Base-by-base conservation (phyloP, 78 protist genomes). In the Anaeramoeba ignava region DNA sequence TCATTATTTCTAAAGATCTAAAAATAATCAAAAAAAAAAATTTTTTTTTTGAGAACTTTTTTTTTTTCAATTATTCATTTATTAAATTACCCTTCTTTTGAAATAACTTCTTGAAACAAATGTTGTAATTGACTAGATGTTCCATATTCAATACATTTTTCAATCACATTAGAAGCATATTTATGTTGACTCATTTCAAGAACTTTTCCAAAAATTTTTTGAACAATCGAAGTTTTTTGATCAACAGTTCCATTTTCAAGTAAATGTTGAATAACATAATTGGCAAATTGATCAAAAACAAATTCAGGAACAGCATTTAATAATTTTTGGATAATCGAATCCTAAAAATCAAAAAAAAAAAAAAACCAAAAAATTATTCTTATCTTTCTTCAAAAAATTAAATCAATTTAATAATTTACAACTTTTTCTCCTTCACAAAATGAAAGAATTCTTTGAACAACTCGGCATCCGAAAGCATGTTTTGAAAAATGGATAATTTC, bases 401-500 rank as follows among this genome's bases (percentile, higher is more conserved):
- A n/a, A n/a, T n/a, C n/a, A n/a, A n/a, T n/a, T n/a, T n/a, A n/a
- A n/a, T n/a, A n/a, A n/a, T n/a, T n/a, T n/a, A n/a, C n/a, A n/a
- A n/a, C n/a, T n/a, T n/a, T n/a, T n/a, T n/a, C n/a, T n/a, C n/a
- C 89, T 31, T 33, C 36, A 81, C 97, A 88, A 87, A 94, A 91
- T 84, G 94, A 97, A 39, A 97, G 84, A 34, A 97, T 90, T 81
- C 99, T 91, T 87, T 97, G 99, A 68, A 97, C 93, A 39, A 97
- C 99, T n/a, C 99, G 91, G 90, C 99, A 97, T 54, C 99, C 99
- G 86, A 95, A 97, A 33, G 97, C 92, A 80, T 97, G 99, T 39
- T 87, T 87, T 17, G 97, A 96, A 83, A 94, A 88, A 38, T 81
- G 73, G 86, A 78, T 2, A 34, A n/a, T 36, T 78, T 39, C 27